Evolutionary conservation across 2,329 filamentous ascomycete genomes (phyloP), one percentile per base, ranked within the genome.

Genomic region (Monilinia fructigena): DNA sequence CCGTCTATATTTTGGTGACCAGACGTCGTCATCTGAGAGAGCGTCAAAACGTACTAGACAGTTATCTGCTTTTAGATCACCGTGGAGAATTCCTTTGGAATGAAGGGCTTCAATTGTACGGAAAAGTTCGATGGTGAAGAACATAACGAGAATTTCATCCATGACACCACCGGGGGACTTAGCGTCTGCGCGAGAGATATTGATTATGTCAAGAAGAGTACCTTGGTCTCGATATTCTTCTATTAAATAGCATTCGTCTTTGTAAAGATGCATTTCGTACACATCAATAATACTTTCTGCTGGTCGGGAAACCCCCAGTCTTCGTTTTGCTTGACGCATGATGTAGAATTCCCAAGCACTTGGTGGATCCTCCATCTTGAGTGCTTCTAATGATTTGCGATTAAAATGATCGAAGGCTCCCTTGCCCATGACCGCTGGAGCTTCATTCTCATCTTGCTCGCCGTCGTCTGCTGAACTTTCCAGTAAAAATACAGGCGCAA

Each of bases 281-380:
- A 90, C 94, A 48, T 87, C 85, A 1, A 96, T 87, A 67, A 99
- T 83, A 18, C 91, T 96, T 3, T 91, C 87, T 0, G 87, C 83
- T 0, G 90, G 89, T 18, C 94, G 88, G 68, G 90, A 85, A 0
- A 89, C 83, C 0, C 89, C 89, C 0, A 99, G 82, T 0, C 95
- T 90, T 28, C 85, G 81, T 70, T 94, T 91, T 1, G 91, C 87
- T 65, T 92, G 86, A 1, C 92, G 89, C 81, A 98, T 92, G 78
- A 99, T 96, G 79, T 97, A 91, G 75, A 98, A 99, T 76, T 99
- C 95, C 95, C 95, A 99, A 0, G 91, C 84, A 5, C 88, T 90
- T 0, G 94, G 91, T 0, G 93, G 92, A 42, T 90, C 86, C 79
- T 99, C 95, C 87, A 97, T 93, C 79, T 99, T 99, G 72, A 99